phyloP scores from a whole-genome alignment of 2,329 filamentous ascomycete genomes.

The Talaromyces sp. region DNA sequence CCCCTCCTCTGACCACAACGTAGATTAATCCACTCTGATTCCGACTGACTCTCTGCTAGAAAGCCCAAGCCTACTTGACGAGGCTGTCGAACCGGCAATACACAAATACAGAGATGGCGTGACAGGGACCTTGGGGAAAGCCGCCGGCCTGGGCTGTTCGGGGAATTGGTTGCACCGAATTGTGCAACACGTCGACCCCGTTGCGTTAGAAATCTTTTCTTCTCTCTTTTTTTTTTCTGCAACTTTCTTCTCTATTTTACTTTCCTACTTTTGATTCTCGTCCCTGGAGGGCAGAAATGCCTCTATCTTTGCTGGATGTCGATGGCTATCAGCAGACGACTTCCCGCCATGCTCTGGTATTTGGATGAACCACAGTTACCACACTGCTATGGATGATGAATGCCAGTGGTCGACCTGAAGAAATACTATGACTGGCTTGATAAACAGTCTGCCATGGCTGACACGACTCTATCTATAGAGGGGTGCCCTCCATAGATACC shows the following conservation, averaged over 20 bases:
- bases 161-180: constrained; percentile 9
- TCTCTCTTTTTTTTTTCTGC: background rate
- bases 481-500: background rate
- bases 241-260: background rate
- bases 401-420: background rate
- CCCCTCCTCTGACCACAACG: background rate
- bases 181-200: background rate
- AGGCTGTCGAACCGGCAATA: background rate
- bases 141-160: background rate
- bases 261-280: background rate
- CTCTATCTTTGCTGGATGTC: background rate
- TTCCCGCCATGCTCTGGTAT: background rate
- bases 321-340: background rate
- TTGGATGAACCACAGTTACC: background rate
- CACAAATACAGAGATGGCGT: background rate
- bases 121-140: background rate
- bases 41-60: no score
- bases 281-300: no score
- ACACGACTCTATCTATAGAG: background rate
- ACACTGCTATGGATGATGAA: background rate
- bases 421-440: background rate
- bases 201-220: background rate
- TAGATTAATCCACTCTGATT: background rate
- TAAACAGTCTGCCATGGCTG: background rate
- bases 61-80: background rate